These are phyloP conservation scores for Ceratobasidium theobromae DNA, from an alignment of 1,284 basidiomycete genomes.

Conservation along the genomic window DNA sequence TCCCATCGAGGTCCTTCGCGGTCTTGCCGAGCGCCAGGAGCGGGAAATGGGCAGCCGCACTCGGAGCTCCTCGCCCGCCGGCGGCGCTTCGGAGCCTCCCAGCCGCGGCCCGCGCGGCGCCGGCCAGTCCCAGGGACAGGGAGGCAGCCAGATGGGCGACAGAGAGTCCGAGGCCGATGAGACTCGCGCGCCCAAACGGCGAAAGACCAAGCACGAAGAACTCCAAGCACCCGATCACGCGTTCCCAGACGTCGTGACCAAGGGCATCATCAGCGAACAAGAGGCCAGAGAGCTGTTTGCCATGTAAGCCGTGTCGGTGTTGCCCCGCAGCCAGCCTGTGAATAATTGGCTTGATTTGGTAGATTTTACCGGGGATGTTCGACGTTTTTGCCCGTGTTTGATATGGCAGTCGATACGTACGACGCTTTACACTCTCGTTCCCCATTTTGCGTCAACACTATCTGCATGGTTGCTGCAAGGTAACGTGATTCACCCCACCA, in stretches of 20 bases:
- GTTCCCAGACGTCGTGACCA: slow-evolving; percentile 64
- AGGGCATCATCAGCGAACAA: slow-evolving; percentile 71
- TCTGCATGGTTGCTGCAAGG: slow-evolving; percentile 82
- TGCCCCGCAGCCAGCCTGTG: too few relatives aligned
- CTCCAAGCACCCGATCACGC: slow-evolving; percentile 32
- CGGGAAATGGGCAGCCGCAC: slow-evolving; percentile 36
- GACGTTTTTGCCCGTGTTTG: slow-evolving; percentile 86
- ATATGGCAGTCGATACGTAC: slow-evolving; percentile 74
- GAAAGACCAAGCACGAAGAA: slow-evolving; percentile 59
- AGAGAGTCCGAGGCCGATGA: slow-evolving; percentile 4
- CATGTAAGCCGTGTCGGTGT: slow-evolving; percentile 63
- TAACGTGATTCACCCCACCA: neutral
- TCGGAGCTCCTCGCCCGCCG: slow-evolving; percentile 9
- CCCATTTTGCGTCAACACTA: slow-evolving; percentile 80
- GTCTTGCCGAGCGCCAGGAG: slow-evolving; percentile 74
- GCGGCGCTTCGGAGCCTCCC: slow-evolving; percentile 55
- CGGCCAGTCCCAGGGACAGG: neutral
- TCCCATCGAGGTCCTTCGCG: slow-evolving; percentile 78
- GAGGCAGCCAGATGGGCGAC: neutral
- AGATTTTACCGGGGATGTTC: slow-evolving; percentile 87
- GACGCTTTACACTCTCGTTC: slow-evolving; percentile 77
- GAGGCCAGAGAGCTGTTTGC: slow-evolving; percentile 82
- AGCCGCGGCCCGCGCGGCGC: slow-evolving; percentile 49
- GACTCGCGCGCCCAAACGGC: slow-evolving; percentile 62
- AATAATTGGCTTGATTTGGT: neutral